Base-by-base conservation (phyloP, 2,329 filamentous ascomycete species). In the Arthrobotrys entomopaga region DNA sequence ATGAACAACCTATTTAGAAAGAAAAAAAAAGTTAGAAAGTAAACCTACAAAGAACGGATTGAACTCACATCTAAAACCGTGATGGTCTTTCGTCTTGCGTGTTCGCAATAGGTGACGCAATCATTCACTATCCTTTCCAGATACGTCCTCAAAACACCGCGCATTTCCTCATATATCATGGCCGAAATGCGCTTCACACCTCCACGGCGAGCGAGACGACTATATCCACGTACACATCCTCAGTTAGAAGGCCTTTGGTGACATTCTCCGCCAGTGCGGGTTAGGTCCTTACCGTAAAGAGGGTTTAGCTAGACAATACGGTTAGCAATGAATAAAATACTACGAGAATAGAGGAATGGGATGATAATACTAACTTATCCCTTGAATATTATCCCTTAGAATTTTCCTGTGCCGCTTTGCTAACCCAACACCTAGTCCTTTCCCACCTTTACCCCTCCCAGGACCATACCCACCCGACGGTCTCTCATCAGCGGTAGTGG, bases 151-250 rank as follows among this genome's bases (percentile, higher is more conserved):
- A 93, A 60, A 0, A 83, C 86, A 0, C 2, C 16, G 0, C 91
- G 83, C 0, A 85, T 80, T 0, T 91, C 88, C 0, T 88, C 83
- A 78, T 93, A 93, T 1, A 93, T 89, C 0, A 52, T 76, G 0
- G 79, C 85, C 0, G 88, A 89, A 7, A 93, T 92, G 0, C 91
- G 84, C 79, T 93, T 93, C 0, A 94, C 89, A 0, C 91, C 91
- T 0, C 91, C 91, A 5, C 91, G 87, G 4, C 91, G 87, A 0
- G 91, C 91, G 0, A 94, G 81, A 46, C 91, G 88, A 77, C 90
- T 89, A 69, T 79, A 61, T 46, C 46, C 16, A 46, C 7, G 16
- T 10, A 3, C 3, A 19, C 8, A 19, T 4, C 16, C 34, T 40
- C 42, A 46, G 13, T 46, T 46, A 46, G 29, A 34, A 46, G 1